Evolutionary conservation across 1,284 basidiomycete species (phyloP), one percentile per base, ranked within the genome.

Genomic region (Vanrija humicola): DNA sequence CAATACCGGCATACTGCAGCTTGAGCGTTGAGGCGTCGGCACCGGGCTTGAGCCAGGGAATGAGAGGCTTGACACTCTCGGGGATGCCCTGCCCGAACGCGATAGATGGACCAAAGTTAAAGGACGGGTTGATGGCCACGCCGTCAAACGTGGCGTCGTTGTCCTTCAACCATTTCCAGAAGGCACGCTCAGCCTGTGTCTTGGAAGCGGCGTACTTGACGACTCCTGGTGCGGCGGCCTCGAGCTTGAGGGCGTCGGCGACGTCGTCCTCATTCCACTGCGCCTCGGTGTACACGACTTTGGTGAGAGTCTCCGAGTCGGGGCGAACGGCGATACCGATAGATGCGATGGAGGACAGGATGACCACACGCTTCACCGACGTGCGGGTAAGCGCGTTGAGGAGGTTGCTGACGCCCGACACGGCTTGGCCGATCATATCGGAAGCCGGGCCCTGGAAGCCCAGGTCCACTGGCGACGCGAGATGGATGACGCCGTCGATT

Each of bases 231-330:
- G 34, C 34, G 14, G 34, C 34, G 34, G 34, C 34, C 34, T 34
- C 34, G 34, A 34, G 34, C 34, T 34, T 34, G 34, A 34, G 34
- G 9, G 34, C 34, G 29, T 21, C 38, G 34, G 34, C 52, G 18
- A 54, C 52, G 18, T 19, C 47, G 5, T 78, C 74, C 7, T 82
- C 70, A 74, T 89, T 86, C 87, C 87, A 89, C 66, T 86, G 79
- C 9, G 54, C 49, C 25, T 65, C 64, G 15, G 62, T 61, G 54
- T 60, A 62, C 12, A 34, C 34, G 34, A 34, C 34, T 12, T 15
- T 34, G 34, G 51, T 56, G 29, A 39, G 39, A 16, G 46, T 29
- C n/a, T 46, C 2, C 43, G 29, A 16, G 23, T 38, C 10, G 34
- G 34, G 9, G 34, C 34, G 34, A 8, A 23, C 16, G 43, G 7